Percentiles rank a stretch among this genome's conserved stretches.
Conservation (phyloP, 2,329 filamentous ascomycete species). For the Aspergillus versicolor region DNA sequence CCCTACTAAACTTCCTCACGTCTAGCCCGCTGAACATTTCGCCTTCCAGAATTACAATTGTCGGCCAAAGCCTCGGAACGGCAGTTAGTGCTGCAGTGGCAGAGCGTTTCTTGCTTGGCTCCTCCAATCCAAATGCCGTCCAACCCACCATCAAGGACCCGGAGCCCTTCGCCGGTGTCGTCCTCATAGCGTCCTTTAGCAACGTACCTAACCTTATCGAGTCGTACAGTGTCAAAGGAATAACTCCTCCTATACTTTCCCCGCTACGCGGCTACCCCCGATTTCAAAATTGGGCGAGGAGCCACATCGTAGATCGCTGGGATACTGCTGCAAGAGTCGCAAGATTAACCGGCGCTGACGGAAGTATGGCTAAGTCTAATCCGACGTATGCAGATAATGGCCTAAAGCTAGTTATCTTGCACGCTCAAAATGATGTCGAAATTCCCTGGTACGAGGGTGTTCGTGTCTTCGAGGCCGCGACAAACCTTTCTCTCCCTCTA, state of each 20-base stretch:
- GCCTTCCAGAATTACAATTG: slow-evolving; percentile 70
- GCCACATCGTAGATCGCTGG: slow-evolving; percentile 78
- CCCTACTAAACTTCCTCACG: slow-evolving; percentile 66
- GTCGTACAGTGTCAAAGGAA: slow-evolving; percentile 74
- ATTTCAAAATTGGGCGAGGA: slow-evolving; percentile 60
- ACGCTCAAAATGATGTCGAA: slow-evolving; percentile 77
- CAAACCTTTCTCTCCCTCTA: slow-evolving; percentile 16
- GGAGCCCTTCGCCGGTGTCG: slow-evolving; percentile 72
- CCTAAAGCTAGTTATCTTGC: slow-evolving; percentile 70
- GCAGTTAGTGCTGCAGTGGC: slow-evolving; percentile 75
- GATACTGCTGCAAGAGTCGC: slow-evolving; percentile 65
- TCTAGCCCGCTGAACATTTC: slow-evolving; percentile 63
- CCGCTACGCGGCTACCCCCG: slow-evolving; percentile 69
- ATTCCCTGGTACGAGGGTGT: slow-evolving; percentile 65
- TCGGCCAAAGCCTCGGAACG: slow-evolving; percentile 87
- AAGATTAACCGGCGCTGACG: slow-evolving; percentile 35
- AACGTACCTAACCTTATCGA: slow-evolving; percentile 70
- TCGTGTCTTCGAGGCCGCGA: slow-evolving; percentile 40
- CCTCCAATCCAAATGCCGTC: slow-evolving; percentile 30
- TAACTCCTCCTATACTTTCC: slow-evolving; percentile 71
- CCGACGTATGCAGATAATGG: slow-evolving; percentile 49
- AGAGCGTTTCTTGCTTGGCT: slow-evolving; percentile 63
- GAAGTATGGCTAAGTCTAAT: slow-evolving; percentile 49
- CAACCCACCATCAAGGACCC: slow-evolving; percentile 44
- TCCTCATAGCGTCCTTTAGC: slow-evolving; percentile 79